Conservation (phyloP, 768 basidiomycete species). For the Antrodiella citrinella region DNA sequence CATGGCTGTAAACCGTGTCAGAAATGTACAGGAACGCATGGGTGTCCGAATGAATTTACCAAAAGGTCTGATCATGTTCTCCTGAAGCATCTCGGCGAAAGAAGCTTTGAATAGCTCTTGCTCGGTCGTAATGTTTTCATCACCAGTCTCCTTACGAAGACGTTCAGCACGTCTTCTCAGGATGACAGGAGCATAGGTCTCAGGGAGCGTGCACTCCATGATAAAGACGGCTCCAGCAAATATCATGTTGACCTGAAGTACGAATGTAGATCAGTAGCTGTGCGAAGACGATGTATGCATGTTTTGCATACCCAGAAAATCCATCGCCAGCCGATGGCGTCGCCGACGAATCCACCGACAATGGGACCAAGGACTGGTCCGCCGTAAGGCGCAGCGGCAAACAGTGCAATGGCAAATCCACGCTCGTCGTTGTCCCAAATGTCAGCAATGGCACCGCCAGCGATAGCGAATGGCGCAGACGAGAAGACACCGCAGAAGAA, state of each 20-base stretch:
- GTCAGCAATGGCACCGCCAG: constrained; percentile 27
- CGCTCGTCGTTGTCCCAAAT: constrained; percentile 30
- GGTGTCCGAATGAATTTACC: constrained; percentile 12
- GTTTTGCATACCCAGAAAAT: constrained; percentile 27
- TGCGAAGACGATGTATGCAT: not conserved
- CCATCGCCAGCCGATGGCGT: constrained; percentile 31
- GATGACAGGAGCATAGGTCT: constrained; percentile 39
- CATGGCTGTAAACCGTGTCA: constrained; percentile 20
- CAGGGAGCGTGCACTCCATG: constrained; percentile 29
- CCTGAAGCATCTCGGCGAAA: constrained; percentile 27
- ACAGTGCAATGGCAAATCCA: constrained; percentile 33
- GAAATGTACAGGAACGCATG: not conserved
- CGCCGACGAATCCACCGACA: constrained; percentile 39
- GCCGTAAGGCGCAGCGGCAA: constrained; percentile 33
- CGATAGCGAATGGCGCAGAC: constrained; percentile 28
- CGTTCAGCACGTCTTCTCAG: constrained; percentile 30
- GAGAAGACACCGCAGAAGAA: constrained; percentile 35
- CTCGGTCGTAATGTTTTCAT: constrained; percentile 30
- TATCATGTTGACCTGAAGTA: constrained; percentile 32
- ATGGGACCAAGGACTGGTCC: constrained; percentile 45
- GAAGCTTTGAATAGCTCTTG: constrained; percentile 32
- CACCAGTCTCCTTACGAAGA: constrained; percentile 30
- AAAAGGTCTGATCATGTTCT: constrained; percentile 36
- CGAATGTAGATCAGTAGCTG: constrained; percentile 18
- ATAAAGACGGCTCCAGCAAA: constrained; percentile 26